Percentiles rank a stretch among this genome's conserved stretches.
Evolutionary conservation across 768 basidiomycete species (phyloP).

Genomic region (Hygrophoropsis aurantiaca): DNA sequence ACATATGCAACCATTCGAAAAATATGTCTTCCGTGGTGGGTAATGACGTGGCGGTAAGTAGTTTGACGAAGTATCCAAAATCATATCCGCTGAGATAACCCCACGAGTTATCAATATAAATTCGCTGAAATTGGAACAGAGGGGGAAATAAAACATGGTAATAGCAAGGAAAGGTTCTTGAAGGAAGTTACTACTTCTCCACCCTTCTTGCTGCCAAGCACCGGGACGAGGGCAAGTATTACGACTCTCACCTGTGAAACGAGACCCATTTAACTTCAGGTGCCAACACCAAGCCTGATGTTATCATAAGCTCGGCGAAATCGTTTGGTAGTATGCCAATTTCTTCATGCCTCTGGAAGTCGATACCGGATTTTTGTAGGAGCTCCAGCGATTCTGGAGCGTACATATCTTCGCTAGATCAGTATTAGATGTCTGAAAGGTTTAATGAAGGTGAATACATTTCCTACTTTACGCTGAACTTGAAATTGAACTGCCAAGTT

Average conservation of each 20-base stretch:
- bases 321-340: constrained; percentile 90
- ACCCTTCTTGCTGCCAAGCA: too few species aligned
- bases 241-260: constrained; percentile 82
- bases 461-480: constrained; percentile 82
- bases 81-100: constrained; percentile 80
- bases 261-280: constrained; percentile 95
- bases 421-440: background rate
- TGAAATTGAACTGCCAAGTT: constrained; percentile 99
- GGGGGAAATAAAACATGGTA: background rate
- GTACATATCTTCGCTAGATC: constrained; percentile 91
- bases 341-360: constrained; percentile 91
- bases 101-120: background rate
- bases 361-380: constrained; percentile 91
- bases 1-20: constrained; percentile 80
- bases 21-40: constrained; percentile 89
- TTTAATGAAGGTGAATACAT: background rate
- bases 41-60: constrained; percentile 81
- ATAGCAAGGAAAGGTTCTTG: too few species aligned
- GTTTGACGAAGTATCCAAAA: constrained; percentile 97
- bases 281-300: constrained; percentile 87
- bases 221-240: background rate
- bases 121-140: background rate
- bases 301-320: constrained; percentile 97
- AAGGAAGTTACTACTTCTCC: too few species aligned
- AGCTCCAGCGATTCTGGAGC: constrained; percentile 97